Evolutionary conservation across 2,329 filamentous ascomycete species (phyloP), one percentile per base, ranked within the genome.

Genomic region (Fusarium mangiferae): DNA sequence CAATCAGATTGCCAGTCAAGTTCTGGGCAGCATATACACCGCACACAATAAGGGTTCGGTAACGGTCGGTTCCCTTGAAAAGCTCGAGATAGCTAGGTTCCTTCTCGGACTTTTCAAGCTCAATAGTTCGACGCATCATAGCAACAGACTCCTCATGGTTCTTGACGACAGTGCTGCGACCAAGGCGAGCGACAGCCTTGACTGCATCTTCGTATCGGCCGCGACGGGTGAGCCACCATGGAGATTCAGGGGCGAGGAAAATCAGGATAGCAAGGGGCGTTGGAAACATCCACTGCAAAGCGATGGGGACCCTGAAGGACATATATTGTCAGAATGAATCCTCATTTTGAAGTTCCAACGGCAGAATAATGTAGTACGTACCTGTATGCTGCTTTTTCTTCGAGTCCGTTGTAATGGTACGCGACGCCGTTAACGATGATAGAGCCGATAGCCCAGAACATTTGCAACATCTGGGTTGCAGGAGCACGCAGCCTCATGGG

Each of bases 361-460:
- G 76, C 35, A 78, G 68, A 35, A 8, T 10, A 15, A 14, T 24
- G 17, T 7, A 6, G 7, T 35, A n/a, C 67, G 13, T 52, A 77
- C 75, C 69, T 65, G 58, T 75, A 78, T 5, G 77, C 76, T 30
- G 44, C 49, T 13, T 46, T 11, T n/a, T 58, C 35, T 0, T 54
- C 15, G 1, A 54, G 13, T 0, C 44, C 49, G 22, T 89, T 86
- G 82, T 87, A 90, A 57, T 80, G 77, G 75, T 87, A 90, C 17
- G 87, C 87, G 59, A 88, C 85, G 46, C 80, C 89, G 24, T 84
- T 86, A 28, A 91, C 89, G 46, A 91, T 89, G 77, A 91, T 90
- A 22, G 83, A 81, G 14, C 89, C 89, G 72, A 91, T 87, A 8
- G 88, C 87, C 89, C 89, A 91, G 81, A 88, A 88, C 89, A 91